Base-by-base conservation (phyloP, 176 grass and related monocot genomes). In the Bothriochloa decipiens region DNA sequence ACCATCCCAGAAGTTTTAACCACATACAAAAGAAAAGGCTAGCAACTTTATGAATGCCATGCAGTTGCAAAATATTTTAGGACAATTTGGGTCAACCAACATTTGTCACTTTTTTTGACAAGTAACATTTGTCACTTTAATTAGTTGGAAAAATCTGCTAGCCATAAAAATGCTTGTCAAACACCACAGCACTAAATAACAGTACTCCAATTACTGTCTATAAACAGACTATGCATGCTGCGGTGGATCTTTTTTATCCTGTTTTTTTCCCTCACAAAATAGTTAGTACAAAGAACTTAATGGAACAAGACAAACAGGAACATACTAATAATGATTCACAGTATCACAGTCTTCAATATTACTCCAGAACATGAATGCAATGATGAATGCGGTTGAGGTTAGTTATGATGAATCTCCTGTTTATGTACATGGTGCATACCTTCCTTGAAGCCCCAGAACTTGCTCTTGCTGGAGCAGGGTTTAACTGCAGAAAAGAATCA, bases 371-470 rank as follows among this genome's bases (percentile, higher is more conserved):
- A 60, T 70, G 39, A 61, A 27, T 78, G 13, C 41, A 87, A 76
- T 57, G 17, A 8, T 45, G 8, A 81, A 68, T 65, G 64, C 3
- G 22, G 9, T 40, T 61, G 32, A 81, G 7, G 22, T 26, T 81
- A 80, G 23, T 35, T 45, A 67, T 87, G 46, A 15, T 40, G 36
- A 74, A 81, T 55, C 33, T 81, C 66, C 17, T 13, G 22, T 13
- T 50, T 75, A 5, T 37, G 33, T 65, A 23, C 35, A 84, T 27
- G n/a, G 50, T 32, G 1, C 68, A 76, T 81, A 85, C 82, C 76
- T 89, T 89, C 49, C 80, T 83, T 49, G 65, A 88, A 36, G 65
- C 65, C 50, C 86, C 79, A 50, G 80, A 88, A 71, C 74, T 43
- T 47, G 72, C 26, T 83, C 80, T 83, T 40, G 50, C 42, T 78